Evolutionary conservation across 2,329 filamentous ascomycete species (phyloP), one percentile per base, ranked within the genome.

Genomic region (Colletotrichum orchidophilum): DNA sequence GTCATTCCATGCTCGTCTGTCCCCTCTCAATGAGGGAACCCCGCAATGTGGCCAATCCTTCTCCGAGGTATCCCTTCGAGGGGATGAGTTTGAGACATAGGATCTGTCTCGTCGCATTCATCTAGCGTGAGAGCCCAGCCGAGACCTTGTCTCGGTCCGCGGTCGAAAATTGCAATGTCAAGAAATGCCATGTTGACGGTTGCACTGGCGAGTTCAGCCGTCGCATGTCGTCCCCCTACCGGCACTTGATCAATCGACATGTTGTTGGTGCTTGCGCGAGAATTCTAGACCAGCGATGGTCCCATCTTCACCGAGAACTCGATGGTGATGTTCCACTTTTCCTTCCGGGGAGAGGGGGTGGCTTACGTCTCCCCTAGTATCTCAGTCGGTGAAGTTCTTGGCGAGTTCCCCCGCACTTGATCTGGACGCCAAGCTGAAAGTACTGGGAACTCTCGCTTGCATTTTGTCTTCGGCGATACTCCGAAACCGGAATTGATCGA

Each of bases 1-100:
- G 4, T 11, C 18, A 0, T 9, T n/a, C 3, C 7, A 2, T 8
- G 3, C 18, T n/a, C 8, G 18, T 8, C 18, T 46, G 3, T 15
- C 39, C 18, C 39, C n/a, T 5, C 39, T 35, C 39, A 42, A 42
- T 5, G 15, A 2, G 18, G 2, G 18, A 39, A 3, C 13, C 35
- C 35, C 35, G 35, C 35, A 18, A 15, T 18, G 35, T 39, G 35
- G 18, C 18, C 13, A 39, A 39, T 15, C 35, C 35, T 15, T 39
- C 13, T 12, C 4, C 6, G 13, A 15, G 35, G 5, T 15, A 15
- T 39, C 35, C 35, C 13, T 39, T 39, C n/a, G n/a, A n/a, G 35
- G 35, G 35, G 35, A 15, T 15, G 35, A n/a, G 15, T 18, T 42
- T 42, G 1, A 46, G 39, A 46, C 18, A 3, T 0, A 11, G 39